Evolutionary conservation across 139 green algal species (phyloP), one percentile per base, ranked within the genome.

Genomic region (Picochlorum sp.): DNA sequence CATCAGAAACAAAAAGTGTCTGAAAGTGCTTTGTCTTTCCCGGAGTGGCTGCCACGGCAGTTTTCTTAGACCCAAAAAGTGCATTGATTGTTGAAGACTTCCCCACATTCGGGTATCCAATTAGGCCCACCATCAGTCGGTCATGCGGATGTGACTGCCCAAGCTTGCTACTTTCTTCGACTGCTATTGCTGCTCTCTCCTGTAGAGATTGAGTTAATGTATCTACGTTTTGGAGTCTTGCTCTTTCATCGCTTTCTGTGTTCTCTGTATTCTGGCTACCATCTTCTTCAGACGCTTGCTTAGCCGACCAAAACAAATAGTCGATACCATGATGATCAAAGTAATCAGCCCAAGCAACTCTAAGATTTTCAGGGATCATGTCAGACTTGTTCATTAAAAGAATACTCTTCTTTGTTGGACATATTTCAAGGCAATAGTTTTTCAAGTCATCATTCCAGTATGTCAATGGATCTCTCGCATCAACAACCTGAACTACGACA

Each of bases 21-120:
- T 97, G 92, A 61, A 99, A 99, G 73, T 99, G 93, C 76, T 99
- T 98, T 25, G 92, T 99, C 68, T 97, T 98, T 63, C 92, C 92
- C 0, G 92, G 92, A 5, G 93, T 99, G 7, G 91, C 67, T 29
- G 86, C 85, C 14, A 99, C 93, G 0, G 83, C 83, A 2, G 91
- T 96, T 70, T 95, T 96, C 65, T 98, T 99, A 44, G 69, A 64
- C 5, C 91, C 92, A 72, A 96, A 90, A 14, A 99, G 70, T 2
- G 92, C 93, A 63, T 99, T 99, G 65, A 94, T 85, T 50, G 84
- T 94, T 32, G 75, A 86, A 7, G 77, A 87, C 70, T 94, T 94
- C 36, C 91, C 91, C n/a, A 98, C 91, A 77, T 99, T 99, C 49
- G 92, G 92, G 68, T 96, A 99, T 47, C 92, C 92, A 4, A 95